Evolutionary conservation across 805 yeast species (phyloP).

Genomic region (Yarrowia hollandica): DNA sequence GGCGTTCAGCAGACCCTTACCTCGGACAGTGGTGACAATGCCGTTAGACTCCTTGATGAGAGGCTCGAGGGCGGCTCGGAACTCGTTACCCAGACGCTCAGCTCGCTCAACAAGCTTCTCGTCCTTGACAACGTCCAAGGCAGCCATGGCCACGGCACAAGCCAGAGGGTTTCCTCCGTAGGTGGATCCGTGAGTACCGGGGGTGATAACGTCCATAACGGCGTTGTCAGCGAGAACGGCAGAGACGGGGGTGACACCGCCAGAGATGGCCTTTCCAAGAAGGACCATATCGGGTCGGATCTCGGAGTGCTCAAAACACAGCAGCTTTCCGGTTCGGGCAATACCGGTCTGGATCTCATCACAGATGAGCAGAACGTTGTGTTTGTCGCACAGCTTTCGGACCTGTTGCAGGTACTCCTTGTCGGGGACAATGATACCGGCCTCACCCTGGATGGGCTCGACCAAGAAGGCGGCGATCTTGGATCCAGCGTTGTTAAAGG

Average conservation of each 20-base stretch:
- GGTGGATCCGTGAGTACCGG: conserved; percentile 97
- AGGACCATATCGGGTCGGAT: conserved; percentile 87
- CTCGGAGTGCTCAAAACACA: conserved; percentile 82
- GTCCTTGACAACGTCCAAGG: conserved; percentile 83
- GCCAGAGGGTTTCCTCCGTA: conserved; percentile 98
- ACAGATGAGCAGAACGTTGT: conserved; percentile 86
- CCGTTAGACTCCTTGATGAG: conserved; percentile 44
- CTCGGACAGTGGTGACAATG: conserved; percentile 65
- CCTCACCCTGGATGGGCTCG: conserved; percentile 98
- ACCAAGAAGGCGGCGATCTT: conserved; percentile 85
- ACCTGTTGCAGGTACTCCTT: conserved; percentile 73
- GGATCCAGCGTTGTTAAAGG: conserved; percentile 79
- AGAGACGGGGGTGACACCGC: conserved; percentile 91
- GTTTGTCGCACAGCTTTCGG: conserved; percentile 68
- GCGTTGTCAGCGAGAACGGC: conserved; percentile 88
- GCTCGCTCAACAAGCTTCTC: conserved; percentile 85
- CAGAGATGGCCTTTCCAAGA: conserved; percentile 92
- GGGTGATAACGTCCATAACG: conserved; percentile 83
- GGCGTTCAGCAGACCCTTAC: conserved; percentile 84
- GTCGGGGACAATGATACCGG: conserved; percentile 95
- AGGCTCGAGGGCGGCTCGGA: conserved; percentile 51
- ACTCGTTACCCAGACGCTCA: conserved; percentile 62
- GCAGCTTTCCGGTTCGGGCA: conserved; percentile 93
- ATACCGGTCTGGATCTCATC: conserved; percentile 98
- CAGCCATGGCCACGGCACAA: conserved; percentile 89